Conservation (phyloP, 805 yeast genomes). For the Candida suzukii region DNA sequence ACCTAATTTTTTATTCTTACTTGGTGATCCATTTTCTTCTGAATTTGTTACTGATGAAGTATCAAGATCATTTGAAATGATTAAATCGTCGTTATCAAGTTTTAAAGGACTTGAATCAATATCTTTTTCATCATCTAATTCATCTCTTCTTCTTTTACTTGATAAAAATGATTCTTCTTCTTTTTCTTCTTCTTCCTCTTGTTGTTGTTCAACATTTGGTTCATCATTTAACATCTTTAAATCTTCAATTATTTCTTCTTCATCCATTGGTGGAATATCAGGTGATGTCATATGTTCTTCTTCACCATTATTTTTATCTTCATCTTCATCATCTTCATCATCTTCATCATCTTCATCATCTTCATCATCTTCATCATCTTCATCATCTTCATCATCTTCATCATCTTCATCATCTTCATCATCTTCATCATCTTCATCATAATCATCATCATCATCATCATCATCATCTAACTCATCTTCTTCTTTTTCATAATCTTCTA, state of each 20-base stretch:
- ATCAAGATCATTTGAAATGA: no score
- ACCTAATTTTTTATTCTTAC: no score
- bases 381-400: slow-evolving; percentile 14
- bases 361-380: slow-evolving; percentile 5
- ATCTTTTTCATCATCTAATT: no score
- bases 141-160: no score
- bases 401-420: slow-evolving; percentile 23
- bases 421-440: background rate
- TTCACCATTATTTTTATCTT: background rate
- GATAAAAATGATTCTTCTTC: no score
- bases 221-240: no score
- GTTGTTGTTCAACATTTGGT: no score
- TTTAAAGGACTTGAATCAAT: no score
- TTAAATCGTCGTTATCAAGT: no score
- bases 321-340: slow-evolving; percentile 1
- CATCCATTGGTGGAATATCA: background rate
- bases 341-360: slow-evolving; percentile 1
- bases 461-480: background rate
- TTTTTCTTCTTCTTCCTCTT: no score
- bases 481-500: background rate
- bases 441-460: slow-evolving; percentile 1
- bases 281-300: background rate
- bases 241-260: background rate
- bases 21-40: no score
- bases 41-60: no score